Base-by-base conservation (phyloP, 2,329 filamentous ascomycete species). In the Colletotrichum eleusines region DNA sequence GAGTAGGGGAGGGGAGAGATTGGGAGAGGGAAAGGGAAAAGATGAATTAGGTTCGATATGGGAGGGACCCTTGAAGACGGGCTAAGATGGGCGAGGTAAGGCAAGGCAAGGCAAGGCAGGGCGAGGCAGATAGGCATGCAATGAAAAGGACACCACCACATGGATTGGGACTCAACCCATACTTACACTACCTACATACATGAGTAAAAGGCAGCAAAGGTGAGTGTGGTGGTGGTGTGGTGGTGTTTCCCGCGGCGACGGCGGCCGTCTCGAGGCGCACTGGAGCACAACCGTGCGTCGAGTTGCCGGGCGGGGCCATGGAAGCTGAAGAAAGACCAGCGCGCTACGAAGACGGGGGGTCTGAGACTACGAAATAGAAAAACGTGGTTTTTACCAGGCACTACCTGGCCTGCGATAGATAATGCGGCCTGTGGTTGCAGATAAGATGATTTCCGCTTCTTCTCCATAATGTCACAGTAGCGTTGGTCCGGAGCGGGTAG, bases 11-110 rank as follows among this genome's bases (percentile, higher is more conserved):
- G 35, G 35, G 35, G 11, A 12, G 35, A 11, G 7, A 11, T 11
- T 12, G 35, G 35, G 7, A 38, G 11, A 31, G 51, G 3, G 65
- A 59, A 64, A 60, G 67, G 63, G 64, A 44, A 59, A 59, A 64
- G 66, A 69, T 31, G 66, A 55, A 69, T 69, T 68, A 58, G 68
- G 63, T 70, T 70, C 68, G 51, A 57, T 67, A 71, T 62, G 68
- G 60, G 63, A 63, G 44, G 55, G 40, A 59, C 46, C 68, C 68
- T 64, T 62, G 68, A 67, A 67, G 63, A 61, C 60, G 18, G 50
- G 44, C 63, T 64, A 69, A 69, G 67, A 31, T 51, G 58, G 38
- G 54, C 18, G 35, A 65, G 66, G 66, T 18, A 26, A 61, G 59
- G 38, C 50, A 44, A 55, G 57, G 65, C 40, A 50, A 65, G 61